A percentile compares a stretch with the other conserved stretches of the same genome.
phyloP scores from a whole-genome alignment of 306 rosid genomes.

The Glycine soja region DNA sequence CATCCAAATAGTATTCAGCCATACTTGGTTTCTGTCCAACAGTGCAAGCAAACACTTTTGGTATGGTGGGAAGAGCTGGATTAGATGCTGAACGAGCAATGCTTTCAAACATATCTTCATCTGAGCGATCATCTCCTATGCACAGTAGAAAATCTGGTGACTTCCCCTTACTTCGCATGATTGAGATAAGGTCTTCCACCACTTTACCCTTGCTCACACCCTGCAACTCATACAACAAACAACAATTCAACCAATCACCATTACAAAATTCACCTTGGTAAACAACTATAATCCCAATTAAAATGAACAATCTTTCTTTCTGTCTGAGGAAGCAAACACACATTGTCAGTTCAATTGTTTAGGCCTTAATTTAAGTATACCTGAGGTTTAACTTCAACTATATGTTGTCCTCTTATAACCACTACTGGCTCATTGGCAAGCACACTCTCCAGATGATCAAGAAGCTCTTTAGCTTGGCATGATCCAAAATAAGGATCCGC shows the following conservation, averaged over 20 bases:
- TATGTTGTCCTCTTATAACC: conserved; percentile 74
- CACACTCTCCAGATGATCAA: conserved; percentile 76
- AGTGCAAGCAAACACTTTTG: conserved; percentile 68
- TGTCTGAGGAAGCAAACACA: not conserved
- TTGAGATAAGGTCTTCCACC: conserved; percentile 68
- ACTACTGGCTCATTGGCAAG: conserved; percentile 79
- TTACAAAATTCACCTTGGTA: not conserved
- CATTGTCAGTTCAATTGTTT: not conserved
- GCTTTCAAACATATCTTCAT: conserved; percentile 77
- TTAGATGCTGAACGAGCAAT: conserved; percentile 50
- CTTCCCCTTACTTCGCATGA: conserved; percentile 54
- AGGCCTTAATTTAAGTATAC: conserved; percentile 40
- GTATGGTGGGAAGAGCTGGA: conserved; percentile 51
- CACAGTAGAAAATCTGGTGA: conserved; percentile 75
- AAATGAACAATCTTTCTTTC: not conserved
- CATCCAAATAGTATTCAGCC: conserved; percentile 80
- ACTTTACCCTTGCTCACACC: conserved; percentile 79
- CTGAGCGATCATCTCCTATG: conserved; percentile 80
- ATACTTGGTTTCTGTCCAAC: conserved; percentile 81
- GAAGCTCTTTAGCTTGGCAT: conserved; percentile 81
- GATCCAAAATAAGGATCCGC: conserved; percentile 75
- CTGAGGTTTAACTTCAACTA: conserved; percentile 87
- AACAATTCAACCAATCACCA: conserved; percentile 17
- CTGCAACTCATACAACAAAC: conserved; percentile 49
- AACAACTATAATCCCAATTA: too few relatives aligned